Evolutionary conservation across 2,329 filamentous ascomycete genomes (phyloP), one percentile per base, ranked within the genome.

Genomic region (Hymenoscyphus fraxineus): DNA sequence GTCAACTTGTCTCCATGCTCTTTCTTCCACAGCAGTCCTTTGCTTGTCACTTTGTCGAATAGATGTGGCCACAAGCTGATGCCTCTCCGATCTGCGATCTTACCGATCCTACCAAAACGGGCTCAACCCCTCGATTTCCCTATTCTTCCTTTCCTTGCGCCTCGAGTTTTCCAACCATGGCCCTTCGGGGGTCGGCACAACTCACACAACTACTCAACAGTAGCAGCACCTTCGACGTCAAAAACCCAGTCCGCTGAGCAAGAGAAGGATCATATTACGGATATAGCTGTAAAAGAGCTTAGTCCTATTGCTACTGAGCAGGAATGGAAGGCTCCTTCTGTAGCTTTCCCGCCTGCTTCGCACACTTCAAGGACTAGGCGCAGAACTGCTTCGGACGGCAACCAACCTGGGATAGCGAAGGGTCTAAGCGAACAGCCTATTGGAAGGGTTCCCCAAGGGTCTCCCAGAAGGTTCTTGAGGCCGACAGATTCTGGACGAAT

Each of bases 121-220:
- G n/a, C n/a, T 19, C 22, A n/a, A 27, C 10, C 69, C 51, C 63
- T 69, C 60, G 70, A 76, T 64, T 59, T 73, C 31, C 72, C 73
- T 27, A 72, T 75, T 16, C 69, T 75, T 32, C 73, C 71, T 15
- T 76, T 74, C 62, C 69, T 75, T 31, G 72, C 73, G 32, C 74
- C 74, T 51, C 65, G 74, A 70, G 68, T 73, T 27, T 74, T 75
- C 54, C 62, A 70, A 64, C 69, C 72, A 74, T 76, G 74, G 73
- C 72, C 74, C 6, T 63, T 41, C 59, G 63, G 54, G 31, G 58
- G 64, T 32, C 55, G 57, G 39, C 65, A 64, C 58, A 55, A 60
- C 51, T 39, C 27, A 68, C 58, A 7, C 35, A 35, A 35, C 35
- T 7, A 35, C 27, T 64, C 62, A n/a, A 55, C 19, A 27, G 19